Conservation (phyloP, 768 basidiomycete species). For the Astraeus odoratus region DNA sequence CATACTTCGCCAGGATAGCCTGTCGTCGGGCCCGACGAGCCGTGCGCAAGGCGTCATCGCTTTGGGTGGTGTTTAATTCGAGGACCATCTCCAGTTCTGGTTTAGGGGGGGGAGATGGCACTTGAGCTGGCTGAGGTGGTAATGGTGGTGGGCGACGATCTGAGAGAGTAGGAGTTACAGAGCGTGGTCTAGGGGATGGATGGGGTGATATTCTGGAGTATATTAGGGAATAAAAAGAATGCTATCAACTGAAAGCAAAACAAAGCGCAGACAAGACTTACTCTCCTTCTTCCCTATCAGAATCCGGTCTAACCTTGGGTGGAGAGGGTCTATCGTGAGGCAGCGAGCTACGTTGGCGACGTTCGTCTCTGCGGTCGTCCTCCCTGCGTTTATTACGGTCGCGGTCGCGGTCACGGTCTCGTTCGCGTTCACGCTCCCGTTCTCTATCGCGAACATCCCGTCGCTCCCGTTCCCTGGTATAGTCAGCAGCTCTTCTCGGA, state of each 20-base stretch:
- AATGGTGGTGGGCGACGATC: neutral
- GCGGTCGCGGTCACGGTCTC: conserved; percentile 4
- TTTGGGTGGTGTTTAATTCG: conserved; percentile 44
- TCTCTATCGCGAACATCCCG: conserved; percentile 20
- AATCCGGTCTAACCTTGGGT: conserved; percentile 27
- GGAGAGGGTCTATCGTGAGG: conserved; percentile 7
- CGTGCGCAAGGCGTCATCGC: conserved; percentile 57
- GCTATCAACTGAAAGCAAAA: conserved; percentile 1
- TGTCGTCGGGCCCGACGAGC: conserved; percentile 65
- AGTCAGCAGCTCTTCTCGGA: conserved; percentile 26
- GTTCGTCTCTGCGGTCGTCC: conserved; percentile 22
- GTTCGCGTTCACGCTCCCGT: conserved; percentile 22
- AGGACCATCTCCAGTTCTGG: conserved; percentile 41
- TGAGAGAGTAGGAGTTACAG: neutral
- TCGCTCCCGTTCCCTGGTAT: conserved; percentile 23
- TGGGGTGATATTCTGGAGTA: conserved; percentile 58
- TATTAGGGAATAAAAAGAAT: conserved; percentile 8
- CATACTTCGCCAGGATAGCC: conserved; percentile 76
- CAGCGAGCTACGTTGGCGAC: conserved; percentile 17
- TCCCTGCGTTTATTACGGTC: conserved; percentile 27
- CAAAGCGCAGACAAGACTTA: conserved; percentile 43
- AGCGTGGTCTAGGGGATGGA: conserved; percentile 22
- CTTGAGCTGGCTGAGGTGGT: conserved; percentile 19
- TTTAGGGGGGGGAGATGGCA: conserved; percentile 17
- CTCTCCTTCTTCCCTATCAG: conserved; percentile 90